Evolutionary conservation across 768 basidiomycete genomes (phyloP).

Genomic region (Neoboletus magnificus): DNA sequence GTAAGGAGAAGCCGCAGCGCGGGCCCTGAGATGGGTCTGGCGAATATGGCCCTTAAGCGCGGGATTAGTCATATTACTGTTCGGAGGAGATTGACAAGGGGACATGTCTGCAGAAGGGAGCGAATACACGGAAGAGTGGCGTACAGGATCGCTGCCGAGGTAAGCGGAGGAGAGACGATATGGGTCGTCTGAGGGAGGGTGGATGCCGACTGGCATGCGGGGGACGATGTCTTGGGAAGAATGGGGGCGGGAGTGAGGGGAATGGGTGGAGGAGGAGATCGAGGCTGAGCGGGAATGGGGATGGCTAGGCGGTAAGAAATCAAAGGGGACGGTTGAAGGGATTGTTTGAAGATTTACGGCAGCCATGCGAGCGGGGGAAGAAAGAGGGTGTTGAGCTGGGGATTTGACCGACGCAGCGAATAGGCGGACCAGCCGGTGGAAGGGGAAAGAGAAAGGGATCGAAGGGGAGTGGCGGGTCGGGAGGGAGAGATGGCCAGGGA

Average conservation of each 20-base stretch:
- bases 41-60: constrained; percentile 76
- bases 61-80: constrained; percentile 69
- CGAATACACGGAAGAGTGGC: constrained; percentile 45
- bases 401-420: constrained; percentile 31
- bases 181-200: constrained; percentile 61
- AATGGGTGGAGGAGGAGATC: constrained; percentile 70
- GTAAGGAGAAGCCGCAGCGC: constrained; percentile 80
- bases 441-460: constrained; percentile 1
- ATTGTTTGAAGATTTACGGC: constrained; percentile 74
- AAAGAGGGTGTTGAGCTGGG: constrained; percentile 39
- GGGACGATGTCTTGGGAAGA: constrained; percentile 67
- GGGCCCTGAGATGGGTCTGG: constrained; percentile 73
- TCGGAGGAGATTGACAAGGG: constrained; percentile 66
- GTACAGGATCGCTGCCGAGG: constrained; percentile 42
- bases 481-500: neutral
- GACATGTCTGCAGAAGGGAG: constrained; percentile 41
- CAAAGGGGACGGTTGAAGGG: constrained; percentile 63
- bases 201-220: constrained; percentile 50
- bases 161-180: constrained; percentile 64
- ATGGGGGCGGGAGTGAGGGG: constrained; percentile 70
- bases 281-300: constrained; percentile 77
- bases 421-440: constrained; percentile 57
- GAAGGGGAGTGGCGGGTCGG: neutral
- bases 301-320: constrained; percentile 61
- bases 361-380: constrained; percentile 48